A percentile compares a stretch with the other conserved stretches of the same genome.
phyloP scores from a whole-genome alignment of 2,329 filamentous ascomycete species.

The Arthroderma uncinatum region DNA sequence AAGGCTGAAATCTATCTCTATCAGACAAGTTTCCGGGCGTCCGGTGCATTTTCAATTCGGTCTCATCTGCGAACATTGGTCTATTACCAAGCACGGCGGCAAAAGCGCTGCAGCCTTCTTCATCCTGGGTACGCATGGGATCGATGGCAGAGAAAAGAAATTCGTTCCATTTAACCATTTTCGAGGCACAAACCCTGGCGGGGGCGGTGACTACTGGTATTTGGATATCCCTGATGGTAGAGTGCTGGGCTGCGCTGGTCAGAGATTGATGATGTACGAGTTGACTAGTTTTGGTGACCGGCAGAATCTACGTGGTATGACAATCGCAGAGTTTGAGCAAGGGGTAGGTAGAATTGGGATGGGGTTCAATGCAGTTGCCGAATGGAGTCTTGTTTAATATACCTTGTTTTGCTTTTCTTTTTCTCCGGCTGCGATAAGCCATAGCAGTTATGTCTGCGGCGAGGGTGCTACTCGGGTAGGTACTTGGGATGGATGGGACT shows the following conservation, averaged over 20 bases:
- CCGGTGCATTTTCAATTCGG: slow-evolving; percentile 68
- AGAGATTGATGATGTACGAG: slow-evolving; percentile 54
- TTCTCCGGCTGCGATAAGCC: neutral
- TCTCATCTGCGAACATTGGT: slow-evolving; percentile 74
- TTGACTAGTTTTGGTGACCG: slow-evolving; percentile 45
- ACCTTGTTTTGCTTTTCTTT: neutral
- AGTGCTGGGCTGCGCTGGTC: slow-evolving; percentile 57
- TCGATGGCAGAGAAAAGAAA: slow-evolving; percentile 57
- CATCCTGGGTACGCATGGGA: slow-evolving; percentile 54
- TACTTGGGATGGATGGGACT: neutral
- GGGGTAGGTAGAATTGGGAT: slow-evolving; percentile 38
- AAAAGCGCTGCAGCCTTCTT: slow-evolving; percentile 56
- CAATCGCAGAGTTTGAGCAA: slow-evolving; percentile 37
- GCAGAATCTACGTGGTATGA: slow-evolving; percentile 44
- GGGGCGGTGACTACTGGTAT: slow-evolving; percentile 74
- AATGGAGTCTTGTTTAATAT: slow-evolving; percentile 42
- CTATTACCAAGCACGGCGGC: slow-evolving; percentile 52
- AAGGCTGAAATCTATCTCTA: slow-evolving; percentile 46
- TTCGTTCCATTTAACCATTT: slow-evolving; percentile 54
- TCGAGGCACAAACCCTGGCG: slow-evolving; percentile 32
- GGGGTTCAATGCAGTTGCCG: slow-evolving; percentile 42
- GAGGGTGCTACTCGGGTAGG: neutral
- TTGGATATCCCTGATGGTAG: slow-evolving; percentile 54
- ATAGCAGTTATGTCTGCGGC: neutral
- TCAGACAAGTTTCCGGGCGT: slow-evolving; percentile 41